phyloP scores from a whole-genome alignment of 2,329 filamentous ascomycete species.

The Hypoxylon sp. region DNA sequence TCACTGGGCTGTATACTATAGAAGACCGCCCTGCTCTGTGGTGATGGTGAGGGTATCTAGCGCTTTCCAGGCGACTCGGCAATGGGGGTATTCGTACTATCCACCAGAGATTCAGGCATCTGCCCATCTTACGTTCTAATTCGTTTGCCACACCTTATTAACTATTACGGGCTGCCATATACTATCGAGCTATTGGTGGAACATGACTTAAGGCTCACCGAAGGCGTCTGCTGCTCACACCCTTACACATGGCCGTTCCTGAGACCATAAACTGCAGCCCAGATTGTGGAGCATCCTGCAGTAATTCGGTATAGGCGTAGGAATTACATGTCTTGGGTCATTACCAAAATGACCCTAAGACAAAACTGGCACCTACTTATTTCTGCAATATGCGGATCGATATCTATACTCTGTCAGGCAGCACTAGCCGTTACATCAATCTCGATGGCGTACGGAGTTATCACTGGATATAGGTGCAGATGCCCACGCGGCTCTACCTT shows the following conservation, averaged over 20 bases:
- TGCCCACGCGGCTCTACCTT: slow-evolving; percentile 44
- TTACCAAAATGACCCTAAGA: slow-evolving; percentile 33
- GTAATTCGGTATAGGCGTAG: slow-evolving; percentile 34
- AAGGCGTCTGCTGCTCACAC: slow-evolving; percentile 42
- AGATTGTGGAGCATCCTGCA: slow-evolving; percentile 43
- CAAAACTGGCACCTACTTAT: slow-evolving; percentile 24
- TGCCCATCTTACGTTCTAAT: slow-evolving; percentile 20
- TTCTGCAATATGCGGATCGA: slow-evolving; percentile 33
- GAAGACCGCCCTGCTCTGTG: slow-evolving; percentile 23
- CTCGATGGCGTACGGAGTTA: slow-evolving; percentile 34
- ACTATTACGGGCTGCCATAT: slow-evolving; percentile 30
- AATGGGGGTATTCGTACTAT: slow-evolving; percentile 23
- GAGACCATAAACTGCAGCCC: slow-evolving; percentile 43
- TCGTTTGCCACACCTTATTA: slow-evolving; percentile 36
- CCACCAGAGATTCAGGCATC: slow-evolving; percentile 22
- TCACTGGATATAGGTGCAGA: slow-evolving; percentile 44
- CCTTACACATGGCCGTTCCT: slow-evolving; percentile 44
- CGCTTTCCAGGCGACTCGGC: slow-evolving; percentile 23
- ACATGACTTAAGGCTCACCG: slow-evolving; percentile 41
- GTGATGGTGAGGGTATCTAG: slow-evolving; percentile 29
- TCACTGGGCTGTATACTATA: slow-evolving; percentile 29
- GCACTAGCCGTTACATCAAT: slow-evolving; percentile 40
- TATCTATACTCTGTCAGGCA: slow-evolving; percentile 46
- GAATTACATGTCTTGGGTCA: slow-evolving; percentile 29
- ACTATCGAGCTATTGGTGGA: slow-evolving; percentile 38